Evolutionary conservation across 2,329 filamentous ascomycete species (phyloP).

Genomic region (Emmonsia crescens): DNA sequence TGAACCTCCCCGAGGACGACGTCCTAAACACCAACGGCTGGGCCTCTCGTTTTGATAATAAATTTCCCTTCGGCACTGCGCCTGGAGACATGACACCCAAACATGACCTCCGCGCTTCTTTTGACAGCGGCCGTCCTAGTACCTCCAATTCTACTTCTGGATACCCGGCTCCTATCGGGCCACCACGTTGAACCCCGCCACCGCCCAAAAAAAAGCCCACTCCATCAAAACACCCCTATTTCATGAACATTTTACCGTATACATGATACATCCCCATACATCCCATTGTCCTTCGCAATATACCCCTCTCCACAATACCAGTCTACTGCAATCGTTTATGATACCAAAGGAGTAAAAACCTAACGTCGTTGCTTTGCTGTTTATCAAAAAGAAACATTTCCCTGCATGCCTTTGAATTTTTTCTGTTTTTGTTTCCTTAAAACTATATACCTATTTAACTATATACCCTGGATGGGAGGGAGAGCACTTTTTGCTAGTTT

Average conservation of each 20-base stretch:
- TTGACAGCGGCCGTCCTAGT: constrained; percentile 82
- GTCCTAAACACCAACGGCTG: constrained; percentile 49
- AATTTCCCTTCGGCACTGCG: constrained; percentile 51
- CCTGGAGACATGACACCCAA: constrained; percentile 75
- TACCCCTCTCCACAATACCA: constrained; percentile 26
- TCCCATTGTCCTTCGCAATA: constrained; percentile 25
- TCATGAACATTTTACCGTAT: constrained; percentile 9
- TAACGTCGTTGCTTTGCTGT: not conserved
- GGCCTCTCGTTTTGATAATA: constrained; percentile 47
- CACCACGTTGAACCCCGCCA: constrained; percentile 67
- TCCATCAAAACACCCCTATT: constrained; percentile 29
- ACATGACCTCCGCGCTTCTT: constrained; percentile 72
- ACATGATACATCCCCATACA: not conserved
- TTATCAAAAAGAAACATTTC: not conserved
- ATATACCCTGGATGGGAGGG: constrained; percentile 5
- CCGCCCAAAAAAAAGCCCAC: no score
- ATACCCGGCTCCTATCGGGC: constrained; percentile 87
- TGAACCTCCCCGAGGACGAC: constrained; percentile 86
- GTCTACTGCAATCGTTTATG: constrained; percentile 14
- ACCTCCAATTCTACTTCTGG: constrained; percentile 96
- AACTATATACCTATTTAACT: not conserved
- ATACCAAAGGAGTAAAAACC: constrained; percentile 11
- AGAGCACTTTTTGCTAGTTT: not conserved
- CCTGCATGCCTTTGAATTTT: not conserved
- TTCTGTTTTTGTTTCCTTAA: not conserved